phyloP scores from a whole-genome alignment of 305 asterid genomes.

The Solanum hybrid region DNA sequence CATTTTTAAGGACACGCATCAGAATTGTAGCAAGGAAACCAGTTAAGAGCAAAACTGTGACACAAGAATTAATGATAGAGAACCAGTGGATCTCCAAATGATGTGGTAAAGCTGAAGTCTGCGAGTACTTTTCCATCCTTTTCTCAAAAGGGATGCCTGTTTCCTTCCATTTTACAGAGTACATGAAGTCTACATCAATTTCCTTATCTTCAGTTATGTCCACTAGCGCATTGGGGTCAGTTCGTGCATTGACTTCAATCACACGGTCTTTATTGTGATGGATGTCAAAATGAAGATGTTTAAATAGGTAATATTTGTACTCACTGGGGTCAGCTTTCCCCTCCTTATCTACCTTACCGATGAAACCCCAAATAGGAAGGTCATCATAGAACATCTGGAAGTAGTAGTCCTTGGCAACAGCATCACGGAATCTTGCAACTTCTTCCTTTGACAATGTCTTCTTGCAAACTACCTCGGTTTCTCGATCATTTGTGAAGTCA shows the following conservation, averaged over 20 bases:
- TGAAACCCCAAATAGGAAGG: constrained; percentile 35
- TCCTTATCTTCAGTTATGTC: constrained; percentile 34
- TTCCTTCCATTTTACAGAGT: constrained; percentile 39
- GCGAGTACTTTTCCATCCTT: constrained; percentile 36
- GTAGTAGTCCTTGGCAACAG: constrained; percentile 36
- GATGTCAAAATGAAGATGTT: constrained; percentile 35
- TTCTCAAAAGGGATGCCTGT: constrained; percentile 25
- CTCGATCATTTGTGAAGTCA: constrained; percentile 28
- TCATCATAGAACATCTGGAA: constrained; percentile 42
- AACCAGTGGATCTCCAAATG: constrained; percentile 45
- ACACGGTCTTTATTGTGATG: constrained; percentile 28
- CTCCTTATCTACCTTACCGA: constrained; percentile 32
- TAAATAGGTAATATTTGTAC: constrained; percentile 30
- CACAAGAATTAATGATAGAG: constrained; percentile 40
- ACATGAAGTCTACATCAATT: constrained; percentile 31
- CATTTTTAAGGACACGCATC: constrained; percentile 40
- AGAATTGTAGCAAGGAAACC: constrained; percentile 40
- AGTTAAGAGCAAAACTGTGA: constrained; percentile 35
- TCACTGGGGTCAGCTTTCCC: constrained; percentile 33
- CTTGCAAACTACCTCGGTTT: constrained; percentile 28
- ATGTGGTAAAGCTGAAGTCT: constrained; percentile 28
- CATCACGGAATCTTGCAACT: constrained; percentile 26
- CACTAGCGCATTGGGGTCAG: constrained; percentile 33
- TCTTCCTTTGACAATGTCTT: constrained; percentile 28
- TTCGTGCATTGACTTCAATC: constrained; percentile 32